Conservation (phyloP, 768 basidiomycete genomes). For the Mycena haematopus region DNA sequence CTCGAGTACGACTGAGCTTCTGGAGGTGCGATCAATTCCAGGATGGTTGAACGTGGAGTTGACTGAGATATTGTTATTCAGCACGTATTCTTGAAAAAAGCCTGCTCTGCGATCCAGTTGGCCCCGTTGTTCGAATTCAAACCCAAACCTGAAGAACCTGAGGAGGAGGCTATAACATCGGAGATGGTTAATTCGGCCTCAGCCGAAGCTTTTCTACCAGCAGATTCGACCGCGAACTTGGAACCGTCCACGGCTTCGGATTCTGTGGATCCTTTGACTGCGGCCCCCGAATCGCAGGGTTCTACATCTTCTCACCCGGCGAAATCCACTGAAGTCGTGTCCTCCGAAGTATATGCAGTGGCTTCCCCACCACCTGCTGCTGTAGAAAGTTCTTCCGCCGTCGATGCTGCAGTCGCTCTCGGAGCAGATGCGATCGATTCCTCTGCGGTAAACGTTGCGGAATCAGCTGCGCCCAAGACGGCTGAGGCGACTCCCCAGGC, state of each 20-base stretch:
- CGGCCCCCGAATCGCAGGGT: not conserved
- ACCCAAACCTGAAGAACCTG: not conserved
- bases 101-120: constrained; percentile 62
- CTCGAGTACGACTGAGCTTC: constrained; percentile 66
- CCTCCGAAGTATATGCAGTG: too few relatives aligned
- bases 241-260: not conserved
- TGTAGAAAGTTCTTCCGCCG: too few relatives aligned
- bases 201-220: not conserved
- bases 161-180: not conserved
- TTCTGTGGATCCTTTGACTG: not conserved
- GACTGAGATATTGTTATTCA: constrained; percentile 34
- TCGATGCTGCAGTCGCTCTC: too few relatives aligned
- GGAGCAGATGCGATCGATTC: too few relatives aligned
- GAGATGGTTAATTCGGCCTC: not conserved
- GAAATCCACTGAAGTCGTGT: not conserved
- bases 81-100: constrained; percentile 75
- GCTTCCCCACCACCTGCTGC: too few relatives aligned
- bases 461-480: too few relatives aligned
- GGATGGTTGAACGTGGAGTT: not conserved
- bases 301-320: not conserved
- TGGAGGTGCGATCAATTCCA: constrained; percentile 44
- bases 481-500: too few relatives aligned
- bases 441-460: too few relatives aligned
- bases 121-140: constrained; percentile 61
- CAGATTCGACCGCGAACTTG: not conserved